Evolutionary conservation across 305 asterid species (phyloP).

Genomic region (Vinca major): DNA sequence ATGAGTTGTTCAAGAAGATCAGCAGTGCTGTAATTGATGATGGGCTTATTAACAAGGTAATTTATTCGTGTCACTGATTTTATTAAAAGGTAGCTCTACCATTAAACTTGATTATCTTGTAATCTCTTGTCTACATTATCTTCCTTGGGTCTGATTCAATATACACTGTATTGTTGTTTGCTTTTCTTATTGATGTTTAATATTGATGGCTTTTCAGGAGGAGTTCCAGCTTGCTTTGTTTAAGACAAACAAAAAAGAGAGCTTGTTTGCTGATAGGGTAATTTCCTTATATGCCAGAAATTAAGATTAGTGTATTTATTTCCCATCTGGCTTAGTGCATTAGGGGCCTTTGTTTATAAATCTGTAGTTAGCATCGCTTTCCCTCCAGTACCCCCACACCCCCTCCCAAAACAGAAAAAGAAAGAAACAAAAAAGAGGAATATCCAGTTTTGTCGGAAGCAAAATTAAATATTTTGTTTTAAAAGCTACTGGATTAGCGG

Average conservation of each 20-base stretch:
- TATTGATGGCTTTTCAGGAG: slow-evolving; percentile 44
- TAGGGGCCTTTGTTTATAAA: not conserved
- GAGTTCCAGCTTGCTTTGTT: slow-evolving; percentile 83
- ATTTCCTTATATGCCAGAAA: slow-evolving; percentile 7
- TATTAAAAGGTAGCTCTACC: not conserved
- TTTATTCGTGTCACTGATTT: not conserved
- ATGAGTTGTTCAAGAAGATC: slow-evolving; percentile 71
- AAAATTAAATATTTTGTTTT: too few relatives aligned
- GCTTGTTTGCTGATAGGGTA: slow-evolving; percentile 89
- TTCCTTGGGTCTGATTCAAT: slow-evolving; percentile 5
- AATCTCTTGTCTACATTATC: slow-evolving; percentile 3
- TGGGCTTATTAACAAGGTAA: slow-evolving; percentile 84
- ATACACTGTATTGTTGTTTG: slow-evolving; percentile 15
- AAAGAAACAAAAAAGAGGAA: too few relatives aligned
- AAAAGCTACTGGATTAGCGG: too few relatives aligned
- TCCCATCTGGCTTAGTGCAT: not conserved
- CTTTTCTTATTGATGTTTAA: slow-evolving; percentile 15
- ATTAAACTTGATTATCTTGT: not conserved
- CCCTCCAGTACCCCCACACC: too few relatives aligned
- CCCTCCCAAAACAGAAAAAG: too few relatives aligned
- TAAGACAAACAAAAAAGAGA: slow-evolving; percentile 70
- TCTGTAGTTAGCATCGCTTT: not conserved
- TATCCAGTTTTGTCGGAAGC: too few relatives aligned
- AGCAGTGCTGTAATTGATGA: slow-evolving; percentile 85
- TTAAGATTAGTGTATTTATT: slow-evolving; percentile 3